phyloP scores from a whole-genome alignment of 805 yeast genomes.

The Cyberlindnera petersonii region DNA sequence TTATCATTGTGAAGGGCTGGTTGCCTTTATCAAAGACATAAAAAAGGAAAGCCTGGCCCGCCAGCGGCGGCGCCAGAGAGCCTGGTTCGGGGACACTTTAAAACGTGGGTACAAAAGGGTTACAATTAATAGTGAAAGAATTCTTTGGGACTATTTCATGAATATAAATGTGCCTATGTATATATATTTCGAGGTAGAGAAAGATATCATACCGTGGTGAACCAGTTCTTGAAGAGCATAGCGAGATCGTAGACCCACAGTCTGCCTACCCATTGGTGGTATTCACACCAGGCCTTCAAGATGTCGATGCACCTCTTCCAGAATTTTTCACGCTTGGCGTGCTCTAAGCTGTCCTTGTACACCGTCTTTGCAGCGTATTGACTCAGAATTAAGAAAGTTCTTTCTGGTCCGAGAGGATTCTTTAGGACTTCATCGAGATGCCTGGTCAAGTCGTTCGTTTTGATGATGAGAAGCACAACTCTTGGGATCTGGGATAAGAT shows the following conservation, averaged over 20 bases:
- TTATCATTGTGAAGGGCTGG: not conserved
- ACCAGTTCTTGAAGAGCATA: conserved; percentile 18
- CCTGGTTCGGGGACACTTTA: no score
- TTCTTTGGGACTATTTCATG: no score
- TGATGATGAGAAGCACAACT: conserved; percentile 77
- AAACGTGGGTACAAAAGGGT: no score
- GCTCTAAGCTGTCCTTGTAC: conserved; percentile 60
- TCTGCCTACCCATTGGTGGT: conserved; percentile 15
- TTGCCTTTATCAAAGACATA: conserved; percentile 1
- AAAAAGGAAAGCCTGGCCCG: no score
- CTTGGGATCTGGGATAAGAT: conserved; percentile 78
- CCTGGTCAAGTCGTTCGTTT: conserved; percentile 91
- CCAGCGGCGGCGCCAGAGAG: no score
- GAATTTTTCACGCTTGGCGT: conserved; percentile 1
- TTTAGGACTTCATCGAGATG: conserved; percentile 79
- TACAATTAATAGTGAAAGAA: no score
- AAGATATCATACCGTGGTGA: not conserved
- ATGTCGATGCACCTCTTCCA: conserved; percentile 18
- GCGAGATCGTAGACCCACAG: conserved; percentile 19
- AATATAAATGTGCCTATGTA: not conserved
- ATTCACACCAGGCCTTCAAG: conserved; percentile 28
- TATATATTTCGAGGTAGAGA: not conserved
- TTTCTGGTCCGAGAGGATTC: conserved; percentile 79
- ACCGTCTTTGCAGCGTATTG: conserved; percentile 82
- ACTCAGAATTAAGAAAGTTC: conserved; percentile 87